Evolutionary conservation across 2,329 filamentous ascomycete species (phyloP).

Genomic region (Lojkania enalia): DNA sequence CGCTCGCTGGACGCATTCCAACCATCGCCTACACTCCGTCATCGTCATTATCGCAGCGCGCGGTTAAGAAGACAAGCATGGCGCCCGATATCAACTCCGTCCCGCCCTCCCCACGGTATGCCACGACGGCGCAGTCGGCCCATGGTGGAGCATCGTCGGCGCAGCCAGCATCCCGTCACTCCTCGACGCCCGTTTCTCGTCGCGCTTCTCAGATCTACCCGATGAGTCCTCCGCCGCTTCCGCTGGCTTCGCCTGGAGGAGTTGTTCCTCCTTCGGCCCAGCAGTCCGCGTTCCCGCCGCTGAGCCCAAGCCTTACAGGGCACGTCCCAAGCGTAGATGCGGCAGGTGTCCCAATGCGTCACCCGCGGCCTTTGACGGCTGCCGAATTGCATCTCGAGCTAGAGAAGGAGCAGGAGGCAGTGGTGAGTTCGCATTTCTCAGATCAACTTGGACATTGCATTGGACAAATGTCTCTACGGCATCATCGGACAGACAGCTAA

Average conservation of each 20-base stretch:
- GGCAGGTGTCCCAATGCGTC: slow-evolving; percentile 71
- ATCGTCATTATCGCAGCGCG: too few relatives aligned
- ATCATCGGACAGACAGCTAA: neutral
- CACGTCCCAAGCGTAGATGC: slow-evolving; percentile 32
- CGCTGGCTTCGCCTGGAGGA: slow-evolving; percentile 43
- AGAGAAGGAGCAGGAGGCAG: slow-evolving; percentile 93
- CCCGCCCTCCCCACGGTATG: slow-evolving; percentile 38
- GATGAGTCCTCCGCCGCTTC: slow-evolving; percentile 53
- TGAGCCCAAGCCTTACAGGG: slow-evolving; percentile 37
- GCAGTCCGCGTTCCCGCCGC: slow-evolving; percentile 39
- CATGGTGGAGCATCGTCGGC: slow-evolving; percentile 28
- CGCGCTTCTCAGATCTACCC: slow-evolving; percentile 42
- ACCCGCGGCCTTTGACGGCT: slow-evolving; percentile 84
- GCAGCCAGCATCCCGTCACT: slow-evolving; percentile 30
- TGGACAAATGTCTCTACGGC: neutral
- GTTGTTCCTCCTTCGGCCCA: slow-evolving; percentile 34
- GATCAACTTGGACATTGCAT: neutral
- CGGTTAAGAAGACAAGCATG: too few relatives aligned
- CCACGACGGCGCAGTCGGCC: slow-evolving; percentile 22
- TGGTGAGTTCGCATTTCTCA: slow-evolving; percentile 60
- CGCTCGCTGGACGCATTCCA: too few relatives aligned
- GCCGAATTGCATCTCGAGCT: slow-evolving; percentile 87
- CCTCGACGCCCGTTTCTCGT: slow-evolving; percentile 49
- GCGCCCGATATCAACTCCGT: slow-evolving; percentile 54
- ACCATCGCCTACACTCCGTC: too few relatives aligned